Evolutionary conservation across 495 filamentous ascomycete genomes (phyloP), one percentile per base, ranked within the genome.

Genomic region (Penicillium turbatum): DNA sequence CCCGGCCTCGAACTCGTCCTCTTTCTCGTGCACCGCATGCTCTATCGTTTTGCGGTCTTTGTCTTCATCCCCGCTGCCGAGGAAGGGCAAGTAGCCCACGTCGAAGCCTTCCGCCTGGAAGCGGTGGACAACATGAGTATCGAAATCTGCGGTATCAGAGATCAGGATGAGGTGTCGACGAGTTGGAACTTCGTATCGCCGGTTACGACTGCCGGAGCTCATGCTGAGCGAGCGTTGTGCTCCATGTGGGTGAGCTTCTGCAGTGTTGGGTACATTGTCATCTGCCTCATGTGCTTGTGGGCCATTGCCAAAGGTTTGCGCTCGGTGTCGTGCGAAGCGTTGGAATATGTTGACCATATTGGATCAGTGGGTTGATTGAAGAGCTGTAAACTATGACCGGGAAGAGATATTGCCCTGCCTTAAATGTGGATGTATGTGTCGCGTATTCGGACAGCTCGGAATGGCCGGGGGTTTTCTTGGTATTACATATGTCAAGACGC

Each of bases 41-140:
- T 77, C 72, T 35, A 73, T 47, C 1, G 64, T 50, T 37, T 64
- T 69, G 5, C 67, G 59, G 27, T 71, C 68, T 16, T 60, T 56
- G 13, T 71, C 68, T 6, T 43, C 31, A 42, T 82, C 76, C 1
- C 69, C 79, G 24, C 71, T 73, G 6, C 63, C 60, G 3, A 69
- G 68, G 56, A 86, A 77, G 0, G 80, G 76, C 0, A 89, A 31
- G 56, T 87, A 87, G 7, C 70, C 70, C 30, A 85, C 83, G 12
- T 78, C 55, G 61, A 87, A 88, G 2, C 84, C 86, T 61, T 89
- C 86, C 13, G 76, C 78, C 16, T 72, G 72, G 75, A 85, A 86
- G 17, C 80, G 73, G 12, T 73, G 69, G 4, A 84, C 51, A 5
- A 80, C 77, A 7, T 73, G 55, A 6, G 71, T 45, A 59, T 87